Evolutionary conservation across 2,329 filamentous ascomycete genomes (phyloP).

Genomic region (Colletotrichum sp.): DNA sequence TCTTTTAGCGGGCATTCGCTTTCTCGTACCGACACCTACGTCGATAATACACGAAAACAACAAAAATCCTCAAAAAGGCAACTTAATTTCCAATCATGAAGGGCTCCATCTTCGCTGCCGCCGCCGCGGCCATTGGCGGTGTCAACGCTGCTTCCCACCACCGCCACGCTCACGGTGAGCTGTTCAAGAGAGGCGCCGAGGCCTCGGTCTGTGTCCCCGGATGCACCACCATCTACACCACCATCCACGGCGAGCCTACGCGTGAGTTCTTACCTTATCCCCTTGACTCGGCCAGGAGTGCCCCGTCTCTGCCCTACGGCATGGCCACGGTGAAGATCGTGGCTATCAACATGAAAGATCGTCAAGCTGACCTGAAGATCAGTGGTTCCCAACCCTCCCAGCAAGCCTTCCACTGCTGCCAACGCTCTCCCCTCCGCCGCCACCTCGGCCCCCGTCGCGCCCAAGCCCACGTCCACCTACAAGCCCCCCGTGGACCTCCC

Average conservation of each 20-base stretch:
- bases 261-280: constrained; percentile 51
- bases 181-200: constrained; percentile 58
- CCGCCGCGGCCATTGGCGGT: constrained; percentile 63
- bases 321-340: background rate
- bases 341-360: background rate
- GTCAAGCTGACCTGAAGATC: background rate
- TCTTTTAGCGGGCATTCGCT: constrained; percentile 88
- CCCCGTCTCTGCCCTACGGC: background rate
- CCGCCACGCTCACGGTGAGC: constrained; percentile 64
- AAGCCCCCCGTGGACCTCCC: constrained; percentile 53
- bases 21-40: constrained; percentile 22
- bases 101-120: constrained; percentile 70
- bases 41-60: constrained; percentile 28
- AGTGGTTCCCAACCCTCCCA: constrained; percentile 46
- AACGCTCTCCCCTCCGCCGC: background rate
- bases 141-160: constrained; percentile 63
- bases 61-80: constrained; percentile 29
- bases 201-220: constrained; percentile 59
- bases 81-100: constrained; percentile 69
- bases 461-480: constrained; percentile 40
- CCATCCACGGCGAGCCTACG: constrained; percentile 70
- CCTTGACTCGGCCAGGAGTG: background rate
- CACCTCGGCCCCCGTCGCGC: constrained; percentile 29
- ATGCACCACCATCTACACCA: constrained; percentile 78
- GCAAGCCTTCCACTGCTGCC: constrained; percentile 26